Conservation (phyloP, 345 rosid species). For the Limnanthes douglasii region DNA sequence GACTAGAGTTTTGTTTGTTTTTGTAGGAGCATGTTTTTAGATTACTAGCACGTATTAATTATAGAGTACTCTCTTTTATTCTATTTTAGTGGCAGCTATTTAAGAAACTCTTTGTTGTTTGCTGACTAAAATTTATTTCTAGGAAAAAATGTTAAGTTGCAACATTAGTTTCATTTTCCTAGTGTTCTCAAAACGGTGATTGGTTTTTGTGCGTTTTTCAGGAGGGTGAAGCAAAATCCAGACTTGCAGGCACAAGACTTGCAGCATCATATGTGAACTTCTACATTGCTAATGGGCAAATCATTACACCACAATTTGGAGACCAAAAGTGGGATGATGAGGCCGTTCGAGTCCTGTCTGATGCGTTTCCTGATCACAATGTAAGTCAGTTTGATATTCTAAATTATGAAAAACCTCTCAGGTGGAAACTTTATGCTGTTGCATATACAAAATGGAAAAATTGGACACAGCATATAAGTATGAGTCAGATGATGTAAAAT, state of each 20-base stretch:
- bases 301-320: constrained; percentile 68
- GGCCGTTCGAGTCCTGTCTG: constrained; percentile 54
- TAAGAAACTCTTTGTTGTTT: background rate
- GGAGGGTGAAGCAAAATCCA: constrained; percentile 50
- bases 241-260: constrained; percentile 61
- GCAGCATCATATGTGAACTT: constrained; percentile 81
- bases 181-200: background rate
- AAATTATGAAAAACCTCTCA: background rate
- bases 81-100: background rate
- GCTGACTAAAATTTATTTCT: no score
- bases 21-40: no score
- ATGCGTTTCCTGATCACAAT: constrained; percentile 47
- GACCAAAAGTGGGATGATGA: constrained; percentile 70
- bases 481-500: background rate
- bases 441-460: no score
- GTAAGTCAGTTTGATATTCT: no score
- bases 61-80: background rate
- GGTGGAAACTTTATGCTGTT: no score
- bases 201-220: constrained; percentile 12
- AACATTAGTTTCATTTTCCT: no score
- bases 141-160: no score
- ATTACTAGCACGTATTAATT: no score
- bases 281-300: constrained; percentile 64
- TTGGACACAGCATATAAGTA: background rate
- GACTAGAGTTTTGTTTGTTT: no score